Base-by-base conservation (phyloP, 768 basidiomycete genomes). In the Psilocybe tampanensis region DNA sequence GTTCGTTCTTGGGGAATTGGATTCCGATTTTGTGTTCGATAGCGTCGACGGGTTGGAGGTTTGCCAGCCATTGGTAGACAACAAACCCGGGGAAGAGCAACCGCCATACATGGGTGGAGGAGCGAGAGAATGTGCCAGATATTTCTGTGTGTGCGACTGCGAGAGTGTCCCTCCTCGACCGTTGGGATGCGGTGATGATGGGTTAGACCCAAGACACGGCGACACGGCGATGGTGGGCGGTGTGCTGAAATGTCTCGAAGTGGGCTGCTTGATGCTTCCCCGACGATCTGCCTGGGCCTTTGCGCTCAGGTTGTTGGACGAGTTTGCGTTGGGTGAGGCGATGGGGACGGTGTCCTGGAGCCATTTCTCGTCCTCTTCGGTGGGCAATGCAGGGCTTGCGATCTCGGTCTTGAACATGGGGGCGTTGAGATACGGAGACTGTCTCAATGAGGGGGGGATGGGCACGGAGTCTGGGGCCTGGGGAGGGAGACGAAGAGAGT, bases 321-420 rank as follows among this genome's bases (percentile, higher is more conserved):
- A 47, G 42, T 60, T 57, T 50, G n/a, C n/a, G 36, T 50, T 57
- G 32, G 42, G 54, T 59, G 56, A 64, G 44, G 43, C 64, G 18
- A 80, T 41, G 8, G 86, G 86, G 1, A 86, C 74, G 61, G 85
- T 86, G 73, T 88, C 86, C 68, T 82, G 77, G 52, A 88, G 72
- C 86, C 86, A 88, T 59, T 74, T 73, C 62, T 87, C 81, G 58
- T 85, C 82, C 63, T 75, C 77, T 47, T 79, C 74, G 47, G 75
- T 80, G 17, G 83, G 82, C 9, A 72, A 63, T 36, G 62, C 74
- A 15, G 73, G 71, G 9, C 72, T 24, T 2, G 67, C 52, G 1
- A 70, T 54, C 24, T 74, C 67, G 55, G 73, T 75, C 53, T 72
- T 74, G 60, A 86, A 86, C 24, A 80, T 66, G 68, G 82, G 79